Percentiles rank a stretch among this genome's conserved stretches.
These are phyloP conservation scores for Stenocarpella maydis DNA, from an alignment of 2,329 filamentous ascomycete genomes.

Conservation along the genomic window DNA sequence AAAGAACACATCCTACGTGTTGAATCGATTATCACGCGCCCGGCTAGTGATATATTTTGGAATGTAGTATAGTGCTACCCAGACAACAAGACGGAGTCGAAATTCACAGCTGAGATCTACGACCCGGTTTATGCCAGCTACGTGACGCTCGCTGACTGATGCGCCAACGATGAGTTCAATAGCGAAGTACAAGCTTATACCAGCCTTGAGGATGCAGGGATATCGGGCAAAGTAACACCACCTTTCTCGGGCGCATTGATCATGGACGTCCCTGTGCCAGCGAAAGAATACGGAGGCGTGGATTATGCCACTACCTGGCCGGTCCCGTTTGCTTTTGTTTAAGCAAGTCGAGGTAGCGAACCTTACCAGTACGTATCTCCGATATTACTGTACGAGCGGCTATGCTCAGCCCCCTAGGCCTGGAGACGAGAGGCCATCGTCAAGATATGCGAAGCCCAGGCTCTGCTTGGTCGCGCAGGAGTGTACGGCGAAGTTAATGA, in stretches of 20 bases:
- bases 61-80: background rate
- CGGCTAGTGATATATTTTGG: background rate
- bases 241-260: background rate
- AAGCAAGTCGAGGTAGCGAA: background rate
- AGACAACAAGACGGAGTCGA: background rate
- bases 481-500: background rate
- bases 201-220: background rate
- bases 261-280: background rate
- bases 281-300: background rate
- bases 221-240: background rate
- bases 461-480: background rate
- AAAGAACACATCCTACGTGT: background rate
- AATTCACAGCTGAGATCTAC: constrained; percentile 2
- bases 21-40: background rate
- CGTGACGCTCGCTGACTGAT: background rate
- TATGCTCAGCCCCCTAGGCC: background rate
- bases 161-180: background rate
- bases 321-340: background rate
- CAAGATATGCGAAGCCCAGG: background rate
- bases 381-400: background rate
- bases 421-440: background rate
- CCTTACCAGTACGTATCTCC: background rate
- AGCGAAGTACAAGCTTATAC: background rate
- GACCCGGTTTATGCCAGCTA: background rate
- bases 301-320: background rate